phyloP scores from a whole-genome alignment of 2,329 filamentous ascomycete species.

The Hypoxylon sp. region DNA sequence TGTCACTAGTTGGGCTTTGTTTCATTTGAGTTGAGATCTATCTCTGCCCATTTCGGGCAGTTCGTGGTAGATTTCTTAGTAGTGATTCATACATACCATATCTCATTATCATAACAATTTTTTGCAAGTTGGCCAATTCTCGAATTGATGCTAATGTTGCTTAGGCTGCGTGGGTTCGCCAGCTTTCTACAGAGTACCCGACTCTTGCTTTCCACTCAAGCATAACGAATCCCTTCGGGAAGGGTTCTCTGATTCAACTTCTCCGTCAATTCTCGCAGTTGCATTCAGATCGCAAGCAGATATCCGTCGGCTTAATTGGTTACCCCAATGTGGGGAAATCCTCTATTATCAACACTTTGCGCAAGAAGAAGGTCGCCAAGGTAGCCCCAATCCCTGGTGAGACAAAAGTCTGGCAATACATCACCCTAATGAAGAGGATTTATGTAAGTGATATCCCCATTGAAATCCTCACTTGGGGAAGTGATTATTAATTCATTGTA shows the following conservation, averaged over 20 bases:
- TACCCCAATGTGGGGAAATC: slow-evolving; percentile 97
- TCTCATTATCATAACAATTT: slow-evolving; percentile 50
- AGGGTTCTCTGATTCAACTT: slow-evolving; percentile 92
- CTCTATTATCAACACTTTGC: slow-evolving; percentile 95
- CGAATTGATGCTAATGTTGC: slow-evolving; percentile 50
- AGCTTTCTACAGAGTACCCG: slow-evolving; percentile 90
- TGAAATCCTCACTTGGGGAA: background rate
- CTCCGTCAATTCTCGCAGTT: slow-evolving; percentile 93
- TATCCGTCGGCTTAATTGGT: slow-evolving; percentile 87
- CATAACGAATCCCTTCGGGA: slow-evolving; percentile 96
- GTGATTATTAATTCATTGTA: background rate
- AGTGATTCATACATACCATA: slow-evolving; percentile 90
- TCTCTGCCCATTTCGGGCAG: slow-evolving; percentile 72
- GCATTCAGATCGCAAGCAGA: slow-evolving; percentile 92
- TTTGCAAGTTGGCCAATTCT: slow-evolving; percentile 37
- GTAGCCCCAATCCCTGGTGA: slow-evolving; percentile 96
- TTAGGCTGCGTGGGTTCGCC: slow-evolving; percentile 93
- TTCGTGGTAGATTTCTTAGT: slow-evolving; percentile 95
- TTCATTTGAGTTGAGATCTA: slow-evolving; percentile 98
- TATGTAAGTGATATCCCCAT: slow-evolving; percentile 57
- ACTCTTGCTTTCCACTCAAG: slow-evolving; percentile 95
- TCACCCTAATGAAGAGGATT: slow-evolving; percentile 94
- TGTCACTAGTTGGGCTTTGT: slow-evolving; percentile 83
- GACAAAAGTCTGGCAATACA: slow-evolving; percentile 98
- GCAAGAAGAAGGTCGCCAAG: slow-evolving; percentile 93